Base-by-base conservation (phyloP, 192 early-diverging fungal species). In the Linnemannia elongata region DNA sequence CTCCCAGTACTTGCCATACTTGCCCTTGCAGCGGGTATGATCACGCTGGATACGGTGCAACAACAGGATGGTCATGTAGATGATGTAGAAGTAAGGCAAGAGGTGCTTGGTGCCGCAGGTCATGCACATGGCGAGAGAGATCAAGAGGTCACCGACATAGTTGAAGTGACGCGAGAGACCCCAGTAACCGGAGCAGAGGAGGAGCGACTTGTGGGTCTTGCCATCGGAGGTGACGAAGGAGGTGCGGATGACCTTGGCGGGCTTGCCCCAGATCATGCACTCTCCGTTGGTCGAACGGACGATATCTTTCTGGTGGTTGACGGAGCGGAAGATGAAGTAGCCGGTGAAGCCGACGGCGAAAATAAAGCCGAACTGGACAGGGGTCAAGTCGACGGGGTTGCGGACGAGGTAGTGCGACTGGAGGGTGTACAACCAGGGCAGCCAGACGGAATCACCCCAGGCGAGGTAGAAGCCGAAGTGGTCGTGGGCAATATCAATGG, bases 391-490 rank as follows among this genome's bases (percentile, higher is more conserved):
- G 75, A 96, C 84, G 8, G 94, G 91, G 88, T 96, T 90, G 72
- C 93, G 92, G 69, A 95, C 91, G 35, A 96, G 86, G 88, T 92
- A 96, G 92, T 96, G 95, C 24, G 93, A 93, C 88, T 96, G 95
- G 74, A 96, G 90, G 39, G 95, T 95, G 89, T 96, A 96, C 92
- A 96, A 93, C 88, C 90, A 96, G 30, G 95, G 95, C 49, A 96
- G 88, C 95, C 94, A 96, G 33, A 95, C 95, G 57, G 88, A 90
- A 88, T 96, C 95, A 57, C 95, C 95, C 95, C 95, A 96, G 30
- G 94, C 94, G 36, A 96, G 91, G 89, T 96, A 96, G 89, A 95
- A 96, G 38, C 96, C 96, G 88, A 96, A 96, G 89, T 96, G 96
- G 83, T 96, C 96, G 87, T 96, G 96, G 73, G 91, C 92, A 78